Evolutionary conservation across 345 rosid species (phyloP), one percentile per base, ranked within the genome.

Genomic region (Punica granatum): DNA sequence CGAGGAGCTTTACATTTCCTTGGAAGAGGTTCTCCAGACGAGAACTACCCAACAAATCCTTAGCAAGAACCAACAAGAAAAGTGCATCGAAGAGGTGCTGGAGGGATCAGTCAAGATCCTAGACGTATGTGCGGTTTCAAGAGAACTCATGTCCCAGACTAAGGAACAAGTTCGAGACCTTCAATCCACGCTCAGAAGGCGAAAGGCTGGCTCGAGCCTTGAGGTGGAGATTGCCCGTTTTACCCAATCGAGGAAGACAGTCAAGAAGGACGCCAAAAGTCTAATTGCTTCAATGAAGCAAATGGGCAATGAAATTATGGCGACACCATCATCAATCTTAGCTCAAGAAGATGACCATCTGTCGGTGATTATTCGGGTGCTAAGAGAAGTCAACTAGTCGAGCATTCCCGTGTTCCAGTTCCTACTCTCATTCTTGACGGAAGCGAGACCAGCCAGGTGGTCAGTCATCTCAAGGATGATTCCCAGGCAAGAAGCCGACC

Each of bases 51-150:
- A 71, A 72, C 69, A 84, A 70, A 74, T 80, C 65, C 67, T 92
- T 44, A 30, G 76, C 66, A 58, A 71, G 75, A 70, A 74, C 37
- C 70, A 46, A 67, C 56, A 65, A 31, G 78, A 54, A 61, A 79
- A 78, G 64, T 81, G 79, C 68, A 46, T 80, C 13, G 84, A 86
- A 18, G 81, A 78, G 43, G 54, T 88, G 41, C 70, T 90, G 74
- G 95, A 90, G 62, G 88, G 76, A 28, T 88, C 90, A 0, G 79
- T 88, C 32, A 84, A 69, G 80, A 75, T 88, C 56, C 66, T 90
- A 23, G 96, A 92, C 66, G 70, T 78, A 28, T 92, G 93, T 53
- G 79, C 77, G 12, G 74, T 76, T 30, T 74, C 87, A 4, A 82
- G 91, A 31, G 92, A 92, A 62, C 64, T 76, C 54, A 63, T 85